Base-by-base conservation (phyloP, 345 rosid genomes). In the Gossypium arboreum region DNA sequence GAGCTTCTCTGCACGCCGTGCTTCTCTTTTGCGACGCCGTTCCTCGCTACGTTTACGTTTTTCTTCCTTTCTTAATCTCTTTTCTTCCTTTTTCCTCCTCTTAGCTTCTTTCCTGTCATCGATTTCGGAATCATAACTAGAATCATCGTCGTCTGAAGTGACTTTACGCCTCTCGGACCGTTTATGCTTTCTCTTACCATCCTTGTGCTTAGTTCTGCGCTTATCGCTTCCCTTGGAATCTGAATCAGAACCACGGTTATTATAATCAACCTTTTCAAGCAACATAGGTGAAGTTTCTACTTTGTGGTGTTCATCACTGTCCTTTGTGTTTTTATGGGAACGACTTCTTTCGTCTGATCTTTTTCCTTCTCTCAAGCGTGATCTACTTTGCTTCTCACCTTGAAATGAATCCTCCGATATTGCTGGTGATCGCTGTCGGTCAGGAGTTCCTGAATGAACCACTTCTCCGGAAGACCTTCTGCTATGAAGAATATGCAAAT, bases 41-140 rank as follows among this genome's bases (percentile, higher is more conserved):
- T 91, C 98, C 77, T 91, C 92, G 44, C 90, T 90, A 57, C 86
- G 86, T 27, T 87, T 85, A 22, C 84, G 91, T 79, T 81, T 95
- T 76, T 91, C 98, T 80, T 95, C 99, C 83, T 88, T 95, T 41
- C 90, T 73, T 75, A 78, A 54, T 82, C 88, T 95, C 86, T 86
- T 95, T 76, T 93, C 99, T 78, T 90, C 97, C 80, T 83, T 95
- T 34, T 34, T 34, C 82, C 83, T 88, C 91, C 86, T 87, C 82
- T 95, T 93, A 61, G 88, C 85, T 79, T 91, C 97, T 85, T 87
- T 95, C 88, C 87, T 93, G 71, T 84, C 91, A 72, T 84, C 96
- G 59, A 80, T 54, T 72, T 90, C 94, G 73, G 97, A 93, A 79
- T 82, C 91, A 81, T 77, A 75, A 75, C 41, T 34, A 34, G 74